phyloP scores from a whole-genome alignment of 139 green algal species.

The Closterium sp. region DNA sequence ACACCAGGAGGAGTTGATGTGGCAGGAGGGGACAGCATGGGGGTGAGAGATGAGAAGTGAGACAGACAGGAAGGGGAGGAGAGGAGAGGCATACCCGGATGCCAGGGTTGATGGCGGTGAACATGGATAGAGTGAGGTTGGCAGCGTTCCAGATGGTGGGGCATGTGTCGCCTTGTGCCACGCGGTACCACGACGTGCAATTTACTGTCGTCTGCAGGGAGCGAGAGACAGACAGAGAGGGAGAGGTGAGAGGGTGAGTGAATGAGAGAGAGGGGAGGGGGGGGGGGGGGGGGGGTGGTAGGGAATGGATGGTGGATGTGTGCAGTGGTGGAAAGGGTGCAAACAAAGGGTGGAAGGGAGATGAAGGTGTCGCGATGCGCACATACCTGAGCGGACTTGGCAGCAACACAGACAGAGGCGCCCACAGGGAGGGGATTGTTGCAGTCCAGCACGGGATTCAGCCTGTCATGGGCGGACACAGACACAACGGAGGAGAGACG shows the following conservation, averaged over 20 bases:
- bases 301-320: background rate
- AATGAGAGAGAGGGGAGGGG: background rate
- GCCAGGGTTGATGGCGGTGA: conserved; percentile 10
- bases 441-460: background rate
- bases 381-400: background rate
- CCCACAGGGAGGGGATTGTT: background rate
- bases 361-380: too few relatives aligned
- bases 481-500: too few relatives aligned
- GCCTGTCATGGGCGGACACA: too few relatives aligned
- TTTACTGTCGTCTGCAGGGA: background rate
- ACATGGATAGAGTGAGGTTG: conserved; percentile 4
- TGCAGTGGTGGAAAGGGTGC: background rate
- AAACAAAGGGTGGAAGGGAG: background rate
- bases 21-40: background rate
- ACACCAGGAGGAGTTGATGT: background rate
- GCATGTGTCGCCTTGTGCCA: conserved; percentile 2
- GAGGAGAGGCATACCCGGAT: background rate
- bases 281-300: too few relatives aligned
- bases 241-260: background rate
- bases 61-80: background rate
- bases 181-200: background rate
- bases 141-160: conserved; percentile 4
- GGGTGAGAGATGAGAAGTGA: background rate
- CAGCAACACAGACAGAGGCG: background rate
- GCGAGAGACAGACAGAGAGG: background rate